Evolutionary conservation across 169 alveolate species (phyloP).

Genomic region (Plasmodium yoelii): DNA sequence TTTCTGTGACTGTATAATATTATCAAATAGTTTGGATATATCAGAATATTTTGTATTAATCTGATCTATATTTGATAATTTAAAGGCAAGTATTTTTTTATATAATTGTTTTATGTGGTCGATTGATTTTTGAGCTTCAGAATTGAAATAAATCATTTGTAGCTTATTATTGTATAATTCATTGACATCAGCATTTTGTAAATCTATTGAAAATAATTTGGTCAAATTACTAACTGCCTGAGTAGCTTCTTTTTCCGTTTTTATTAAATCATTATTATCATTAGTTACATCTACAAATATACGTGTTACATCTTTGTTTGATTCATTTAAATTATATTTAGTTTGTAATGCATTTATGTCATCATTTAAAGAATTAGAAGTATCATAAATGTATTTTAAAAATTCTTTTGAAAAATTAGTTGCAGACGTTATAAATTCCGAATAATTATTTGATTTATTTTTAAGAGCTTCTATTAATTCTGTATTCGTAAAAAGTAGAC

Average conservation of each 20-base stretch:
- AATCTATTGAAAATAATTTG: no score
- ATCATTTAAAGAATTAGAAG: not conserved
- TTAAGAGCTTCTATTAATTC: slow-evolving; percentile 4
- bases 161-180: no score
- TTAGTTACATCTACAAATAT: slow-evolving; percentile 8
- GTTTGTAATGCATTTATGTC: slow-evolving; percentile 1
- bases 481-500: not conserved
- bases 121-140: no score
- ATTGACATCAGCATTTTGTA: no score
- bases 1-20: slow-evolving; percentile 1
- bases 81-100: not conserved
- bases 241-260: not conserved
- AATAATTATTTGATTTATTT: not conserved
- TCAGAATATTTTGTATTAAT: slow-evolving; percentile 8
- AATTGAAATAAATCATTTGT: no score
- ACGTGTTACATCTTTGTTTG: not conserved
- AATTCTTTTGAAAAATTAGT: not conserved
- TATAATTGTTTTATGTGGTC: not conserved
- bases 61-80: slow-evolving; percentile 1
- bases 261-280: not conserved
- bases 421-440: not conserved
- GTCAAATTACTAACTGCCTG: no score
- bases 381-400: slow-evolving; percentile 8
- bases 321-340: not conserved
- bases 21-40: not conserved